Base-by-base conservation (phyloP, 2,329 filamentous ascomycete species). In the Penicillium brevicompactum region DNA sequence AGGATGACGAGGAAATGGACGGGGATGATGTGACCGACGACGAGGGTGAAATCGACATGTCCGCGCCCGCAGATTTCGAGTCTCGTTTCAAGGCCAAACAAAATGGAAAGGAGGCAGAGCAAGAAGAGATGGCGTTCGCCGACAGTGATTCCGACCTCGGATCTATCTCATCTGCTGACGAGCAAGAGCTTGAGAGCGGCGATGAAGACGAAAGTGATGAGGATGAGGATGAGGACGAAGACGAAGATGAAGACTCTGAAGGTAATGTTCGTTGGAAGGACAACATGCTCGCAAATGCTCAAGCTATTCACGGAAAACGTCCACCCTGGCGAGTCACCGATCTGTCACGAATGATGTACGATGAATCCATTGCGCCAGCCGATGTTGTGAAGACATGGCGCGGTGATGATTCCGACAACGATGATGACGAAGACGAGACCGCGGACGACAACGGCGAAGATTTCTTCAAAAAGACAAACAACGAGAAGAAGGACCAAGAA, bases 91-190 rank as follows among this genome's bases (percentile, higher is more conserved):
- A 68, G 51, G 70, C 76, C 53, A 68, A 68, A 27, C 74, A 79
- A 34, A 84, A 83, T 51, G 83, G 80, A n/a, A 82, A 82, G 16
- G 78, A 80, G 4, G 78, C 83, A 16, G 79, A 79, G 10, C 84
- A 86, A 22, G 90, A 86, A 30, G 91, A 96, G 51, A 67, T 97
- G 54, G 91, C 87, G 1, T 99, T 97, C 77, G 94, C 94, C 13
- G 94, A 99, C 68, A 96, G 91, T 68, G 95, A 99, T 73, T 99
- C 94, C 0, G 95, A 99, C 70, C 82, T 99, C 4, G 94, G 94
- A 6, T 96, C 93, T 3, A 75, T 97, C 60, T 96, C 91, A 8
- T 82, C 80, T 1, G 81, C 77, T 8, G 83, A 85, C 7, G 82
- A 84, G 18, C 80, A 82, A 55, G 80, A 82, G 30, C 61, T 81